Evolutionary conservation across 495 filamentous ascomycete species (phyloP).

Genomic region (Tuber aestivum): DNA sequence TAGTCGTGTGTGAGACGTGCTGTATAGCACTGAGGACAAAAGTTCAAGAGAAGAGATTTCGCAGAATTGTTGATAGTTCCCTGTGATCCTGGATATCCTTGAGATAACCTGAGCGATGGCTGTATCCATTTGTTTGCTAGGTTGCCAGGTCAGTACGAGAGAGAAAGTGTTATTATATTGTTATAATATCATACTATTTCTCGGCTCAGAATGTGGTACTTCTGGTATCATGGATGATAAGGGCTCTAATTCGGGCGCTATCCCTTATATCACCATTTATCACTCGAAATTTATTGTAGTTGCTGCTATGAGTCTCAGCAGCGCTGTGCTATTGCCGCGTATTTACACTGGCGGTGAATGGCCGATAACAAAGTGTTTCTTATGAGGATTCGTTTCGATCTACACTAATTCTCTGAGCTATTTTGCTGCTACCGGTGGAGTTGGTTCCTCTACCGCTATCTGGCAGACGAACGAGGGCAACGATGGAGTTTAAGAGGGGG

Average conservation of each 20-base stretch:
- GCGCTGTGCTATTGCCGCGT: constrained; percentile 3
- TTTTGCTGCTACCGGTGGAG: constrained; percentile 1
- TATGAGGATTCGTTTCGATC: not conserved
- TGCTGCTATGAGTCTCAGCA: constrained; percentile 9
- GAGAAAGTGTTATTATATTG: no score
- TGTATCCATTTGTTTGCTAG: not conserved
- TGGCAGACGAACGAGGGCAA: constrained; percentile 5
- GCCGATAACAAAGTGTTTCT: constrained; percentile 3
- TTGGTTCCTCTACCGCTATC: not conserved
- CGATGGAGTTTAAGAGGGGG: not conserved
- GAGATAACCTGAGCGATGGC: not conserved
- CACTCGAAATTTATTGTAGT: not conserved
- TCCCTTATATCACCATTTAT: not conserved
- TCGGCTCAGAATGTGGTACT: no score
- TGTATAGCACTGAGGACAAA: not conserved
- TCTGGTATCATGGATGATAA: no score
- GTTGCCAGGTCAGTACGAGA: no score
- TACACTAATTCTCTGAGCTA: not conserved
- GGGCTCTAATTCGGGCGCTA: not conserved
- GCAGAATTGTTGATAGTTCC: not conserved
- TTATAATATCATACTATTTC: no score
- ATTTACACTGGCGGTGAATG: constrained; percentile 4
- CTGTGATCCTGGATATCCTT: not conserved
- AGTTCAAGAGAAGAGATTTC: not conserved
- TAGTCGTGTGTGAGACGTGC: not conserved